Evolutionary conservation across 2,329 filamentous ascomycete genomes (phyloP), one percentile per base, ranked within the genome.

Genomic region (Sphaerulina musiva): DNA sequence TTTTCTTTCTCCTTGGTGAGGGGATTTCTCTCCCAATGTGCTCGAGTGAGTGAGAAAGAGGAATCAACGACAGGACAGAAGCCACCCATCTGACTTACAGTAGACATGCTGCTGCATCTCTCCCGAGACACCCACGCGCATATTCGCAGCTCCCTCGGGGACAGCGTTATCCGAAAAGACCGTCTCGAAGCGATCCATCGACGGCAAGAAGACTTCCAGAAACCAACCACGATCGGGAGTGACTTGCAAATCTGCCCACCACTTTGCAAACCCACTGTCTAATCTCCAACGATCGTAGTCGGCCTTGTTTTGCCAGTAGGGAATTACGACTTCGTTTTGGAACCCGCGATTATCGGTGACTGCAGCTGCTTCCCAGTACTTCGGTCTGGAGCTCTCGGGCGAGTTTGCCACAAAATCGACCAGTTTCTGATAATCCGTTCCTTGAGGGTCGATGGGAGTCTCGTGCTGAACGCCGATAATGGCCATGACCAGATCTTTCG

Each of bases 61-160:
- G 1, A 4, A 26, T 26, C 6, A 26, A 26, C 26, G 26, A 26
- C 6, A 17, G 26, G 4, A 26, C 26, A 26, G 4, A 26, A 26
- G 26, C 14, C 4, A 6, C 26, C 26, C 26, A 26, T 26, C 26
- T 26, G 4, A 26, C 26, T 26, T 26, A 26, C 26, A 76, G 58
- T 76, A 77, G 1, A 67, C 71, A 57, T 77, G 74, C 60, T 76
- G 72, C 38, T 66, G 59, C 12, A 77, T 64, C 31, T 67, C 65
- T 0, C 71, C 72, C 14, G 68, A 71, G 4, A 74, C 62, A 2
- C 56, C 55, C 4, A 69, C 66, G 4, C 69, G 59, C 72, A 77
- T 71, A 54, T 74, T 63, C 6, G 71, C 72, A 7, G 68, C 70
- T 10, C 74, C 74, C 54, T 77, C 74, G 4, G 68, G 67, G 1